Evolutionary conservation across 352 stramenopile species (phyloP).

Genomic region (Globisporangium lucens): DNA sequence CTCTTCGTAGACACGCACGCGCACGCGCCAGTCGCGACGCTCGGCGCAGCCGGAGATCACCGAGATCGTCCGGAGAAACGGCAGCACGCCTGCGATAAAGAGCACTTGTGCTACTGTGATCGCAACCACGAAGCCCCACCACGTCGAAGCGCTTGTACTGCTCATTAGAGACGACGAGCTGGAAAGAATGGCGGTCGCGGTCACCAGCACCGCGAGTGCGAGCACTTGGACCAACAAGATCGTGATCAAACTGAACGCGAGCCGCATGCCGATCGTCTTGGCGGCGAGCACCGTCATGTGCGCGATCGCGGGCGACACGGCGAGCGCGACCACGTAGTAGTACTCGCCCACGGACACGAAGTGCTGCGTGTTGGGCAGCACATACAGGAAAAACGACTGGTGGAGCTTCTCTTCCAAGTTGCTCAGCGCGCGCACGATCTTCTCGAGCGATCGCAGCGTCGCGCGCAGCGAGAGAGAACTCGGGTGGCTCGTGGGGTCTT

Average conservation of each 20-base stretch:
- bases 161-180: neutral
- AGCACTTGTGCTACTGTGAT: constrained; percentile 27
- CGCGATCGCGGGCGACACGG: constrained; percentile 61
- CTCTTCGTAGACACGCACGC: constrained; percentile 32
- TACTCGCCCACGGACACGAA: constrained; percentile 90
- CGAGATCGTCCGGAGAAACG: constrained; percentile 23
- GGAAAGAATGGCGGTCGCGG: constrained; percentile 9
- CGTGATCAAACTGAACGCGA: constrained; percentile 46
- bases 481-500: constrained; percentile 9
- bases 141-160: constrained; percentile 3
- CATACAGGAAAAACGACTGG: constrained; percentile 87
- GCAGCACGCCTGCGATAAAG: constrained; percentile 25
- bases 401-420: constrained; percentile 89
- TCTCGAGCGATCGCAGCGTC: constrained; percentile 54
- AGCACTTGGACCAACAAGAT: constrained; percentile 38
- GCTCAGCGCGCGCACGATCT: constrained; percentile 74
- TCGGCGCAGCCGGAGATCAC: constrained; percentile 42
- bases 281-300: constrained; percentile 50
- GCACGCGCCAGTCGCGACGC: constrained; percentile 36
- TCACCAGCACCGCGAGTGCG: constrained; percentile 22
- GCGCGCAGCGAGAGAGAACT: constrained; percentile 29
- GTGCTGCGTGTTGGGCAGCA: constrained; percentile 61
- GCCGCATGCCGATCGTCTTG: constrained; percentile 53
- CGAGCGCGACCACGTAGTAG: constrained; percentile 73
- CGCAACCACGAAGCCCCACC: constrained; percentile 25